phyloP scores from a whole-genome alignment of 352 stramenopile species.

The Globisporangium takayamanum region DNA sequence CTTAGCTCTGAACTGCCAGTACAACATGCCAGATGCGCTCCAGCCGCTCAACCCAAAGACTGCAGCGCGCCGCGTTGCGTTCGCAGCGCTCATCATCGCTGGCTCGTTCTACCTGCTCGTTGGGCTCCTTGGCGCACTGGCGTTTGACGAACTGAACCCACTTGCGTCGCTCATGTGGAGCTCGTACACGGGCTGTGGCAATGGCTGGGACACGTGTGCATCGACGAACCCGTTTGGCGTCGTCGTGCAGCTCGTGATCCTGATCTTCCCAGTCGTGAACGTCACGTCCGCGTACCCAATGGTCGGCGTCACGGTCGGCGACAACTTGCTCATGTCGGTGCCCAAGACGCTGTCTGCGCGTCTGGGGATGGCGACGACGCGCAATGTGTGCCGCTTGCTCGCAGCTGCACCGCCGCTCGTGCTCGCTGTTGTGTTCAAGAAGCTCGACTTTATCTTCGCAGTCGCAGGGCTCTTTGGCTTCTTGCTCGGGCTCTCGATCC shows the following conservation, averaged over 20 bases:
- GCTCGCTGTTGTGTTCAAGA: slow-evolving; percentile 78
- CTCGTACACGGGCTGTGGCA: slow-evolving; percentile 71
- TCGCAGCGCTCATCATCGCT: slow-evolving; percentile 54
- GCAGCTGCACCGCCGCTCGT: slow-evolving; percentile 60
- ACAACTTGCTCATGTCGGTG: slow-evolving; percentile 85
- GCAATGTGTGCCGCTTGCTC: slow-evolving; percentile 59
- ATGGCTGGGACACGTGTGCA: slow-evolving; percentile 56
- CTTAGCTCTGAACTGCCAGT: slow-evolving; percentile 84
- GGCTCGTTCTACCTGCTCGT: slow-evolving; percentile 71
- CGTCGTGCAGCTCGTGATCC: slow-evolving; percentile 67
- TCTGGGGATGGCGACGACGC: slow-evolving; percentile 36
- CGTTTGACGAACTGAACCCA: slow-evolving; percentile 77
- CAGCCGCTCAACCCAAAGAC: slow-evolving; percentile 73
- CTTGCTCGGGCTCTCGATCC: slow-evolving; percentile 67
- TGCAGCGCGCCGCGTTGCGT: slow-evolving; percentile 52
- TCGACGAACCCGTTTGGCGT: slow-evolving; percentile 42
- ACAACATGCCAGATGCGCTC: slow-evolving; percentile 82
- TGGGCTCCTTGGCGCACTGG: slow-evolving; percentile 59
- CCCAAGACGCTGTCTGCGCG: slow-evolving; percentile 47
- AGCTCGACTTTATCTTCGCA: slow-evolving; percentile 82
- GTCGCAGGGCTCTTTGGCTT: slow-evolving; percentile 77
- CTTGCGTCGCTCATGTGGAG: slow-evolving; percentile 79
- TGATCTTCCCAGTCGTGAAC: slow-evolving; percentile 82
- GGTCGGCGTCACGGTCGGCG: slow-evolving; percentile 74
- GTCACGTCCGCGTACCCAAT: slow-evolving; percentile 82